Conservation (phyloP, 805 yeast genomes). For the Schizosaccharomyces cryophilus region DNA sequence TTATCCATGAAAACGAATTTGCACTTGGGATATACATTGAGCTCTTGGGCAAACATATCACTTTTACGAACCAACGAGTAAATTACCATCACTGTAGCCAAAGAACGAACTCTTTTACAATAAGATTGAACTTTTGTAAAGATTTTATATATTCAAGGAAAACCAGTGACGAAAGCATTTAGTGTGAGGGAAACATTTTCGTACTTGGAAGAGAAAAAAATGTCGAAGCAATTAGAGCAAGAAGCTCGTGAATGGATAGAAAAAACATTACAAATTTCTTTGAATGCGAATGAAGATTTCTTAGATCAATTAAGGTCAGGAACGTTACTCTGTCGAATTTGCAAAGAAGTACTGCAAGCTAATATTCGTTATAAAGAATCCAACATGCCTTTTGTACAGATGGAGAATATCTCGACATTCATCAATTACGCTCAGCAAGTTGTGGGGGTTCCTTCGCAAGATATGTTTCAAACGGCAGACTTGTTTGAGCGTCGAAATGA, state of each 20-base stretch:
- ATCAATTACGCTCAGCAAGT: slow-evolving; percentile 32
- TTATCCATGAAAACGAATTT: no score
- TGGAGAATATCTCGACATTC: slow-evolving; percentile 67
- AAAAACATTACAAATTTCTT: background rate
- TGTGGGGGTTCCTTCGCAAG: slow-evolving; percentile 52
- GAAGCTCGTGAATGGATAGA: background rate
- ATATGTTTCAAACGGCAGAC: slow-evolving; percentile 55
- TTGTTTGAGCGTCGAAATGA: slow-evolving; percentile 52
- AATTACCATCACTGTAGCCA: no score
- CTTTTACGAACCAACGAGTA: no score
- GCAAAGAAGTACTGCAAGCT: background rate
- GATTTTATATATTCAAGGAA: no score
- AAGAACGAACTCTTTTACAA: no score
- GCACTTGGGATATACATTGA: no score
- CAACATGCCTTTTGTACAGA: slow-evolving; percentile 17
- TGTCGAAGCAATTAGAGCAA: background rate
- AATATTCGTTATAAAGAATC: background rate
- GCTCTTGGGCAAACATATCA: no score
- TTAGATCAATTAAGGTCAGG: background rate
- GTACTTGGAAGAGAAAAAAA: background rate
- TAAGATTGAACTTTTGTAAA: no score
- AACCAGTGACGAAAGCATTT: no score
- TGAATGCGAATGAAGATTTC: background rate
- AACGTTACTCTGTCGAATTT: background rate
- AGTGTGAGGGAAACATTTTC: no score